These are phyloP conservation scores for Madurella fahalii DNA, from an alignment of 2,329 filamentous ascomycete genomes.

Conservation along the genomic window DNA sequence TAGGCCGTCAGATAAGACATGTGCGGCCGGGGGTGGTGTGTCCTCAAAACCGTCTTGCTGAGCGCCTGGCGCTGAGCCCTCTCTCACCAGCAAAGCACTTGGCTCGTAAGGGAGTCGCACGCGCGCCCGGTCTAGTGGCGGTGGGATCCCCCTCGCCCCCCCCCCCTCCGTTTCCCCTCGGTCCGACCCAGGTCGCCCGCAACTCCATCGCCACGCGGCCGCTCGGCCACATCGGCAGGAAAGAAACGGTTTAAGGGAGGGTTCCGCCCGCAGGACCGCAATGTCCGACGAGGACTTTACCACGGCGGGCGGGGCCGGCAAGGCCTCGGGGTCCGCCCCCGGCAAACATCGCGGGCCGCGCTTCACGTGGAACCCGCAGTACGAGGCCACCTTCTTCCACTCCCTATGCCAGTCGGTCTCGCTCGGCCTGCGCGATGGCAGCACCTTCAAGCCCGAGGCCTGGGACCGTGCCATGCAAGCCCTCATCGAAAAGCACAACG, in stretches of 20 bases:
- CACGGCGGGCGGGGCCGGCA: slow-evolving; percentile 12
- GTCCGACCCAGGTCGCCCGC: neutral
- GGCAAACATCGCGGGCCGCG: slow-evolving; percentile 41
- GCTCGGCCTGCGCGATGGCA: slow-evolving; percentile 52
- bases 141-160: slow-evolving; percentile 1
- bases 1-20: neutral
- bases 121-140: neutral
- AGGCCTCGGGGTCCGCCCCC: slow-evolving; percentile 15
- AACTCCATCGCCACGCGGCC: slow-evolving; percentile 7
- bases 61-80: neutral
- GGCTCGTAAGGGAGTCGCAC: neutral
- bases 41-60: neutral
- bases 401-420: slow-evolving; percentile 58
- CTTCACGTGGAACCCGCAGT: slow-evolving; percentile 57
- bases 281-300: slow-evolving; percentile 35
- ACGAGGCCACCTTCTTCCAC: slow-evolving; percentile 58
- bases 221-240: neutral
- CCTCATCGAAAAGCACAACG: slow-evolving; percentile 51
- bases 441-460: slow-evolving; percentile 58
- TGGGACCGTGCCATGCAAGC: slow-evolving; percentile 56
- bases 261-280: slow-evolving; percentile 12
- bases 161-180: slow-evolving; percentile 10
- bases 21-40: neutral
- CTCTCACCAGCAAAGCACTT: neutral
- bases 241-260: neutral